Conservation (phyloP, 768 basidiomycete genomes). For the Trametes coccinea region DNA sequence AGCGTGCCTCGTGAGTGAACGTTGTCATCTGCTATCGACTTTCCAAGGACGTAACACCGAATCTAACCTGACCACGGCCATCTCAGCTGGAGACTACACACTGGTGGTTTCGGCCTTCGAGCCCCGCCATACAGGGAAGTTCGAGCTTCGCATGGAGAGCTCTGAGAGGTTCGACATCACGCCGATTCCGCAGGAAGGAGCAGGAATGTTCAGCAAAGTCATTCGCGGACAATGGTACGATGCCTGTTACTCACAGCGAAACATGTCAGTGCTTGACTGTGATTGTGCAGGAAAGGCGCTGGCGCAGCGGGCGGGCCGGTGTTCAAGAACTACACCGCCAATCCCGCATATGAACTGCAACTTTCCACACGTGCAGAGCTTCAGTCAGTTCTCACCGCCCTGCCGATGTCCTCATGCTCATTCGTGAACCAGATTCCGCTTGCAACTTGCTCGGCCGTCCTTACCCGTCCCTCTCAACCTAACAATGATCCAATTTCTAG, state of each 20-base stretch:
- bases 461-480: slow-evolving; percentile 57
- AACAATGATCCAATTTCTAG: slow-evolving; percentile 49
- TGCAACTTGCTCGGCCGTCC: slow-evolving; percentile 54
- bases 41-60: no score
- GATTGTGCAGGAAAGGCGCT: slow-evolving; percentile 46
- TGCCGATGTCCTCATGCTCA: not conserved
- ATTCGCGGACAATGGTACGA: slow-evolving; percentile 75
- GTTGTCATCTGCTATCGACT: slow-evolving; percentile 14
- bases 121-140: slow-evolving; percentile 63
- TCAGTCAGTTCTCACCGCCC: slow-evolving; percentile 44
- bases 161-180: slow-evolving; percentile 60
- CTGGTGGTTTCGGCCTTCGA: slow-evolving; percentile 86
- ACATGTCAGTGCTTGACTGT: not conserved
- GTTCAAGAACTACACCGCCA: slow-evolving; percentile 60
- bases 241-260: not conserved
- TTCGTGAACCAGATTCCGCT: slow-evolving; percentile 53
- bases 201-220: slow-evolving; percentile 81
- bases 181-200: slow-evolving; percentile 80
- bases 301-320: slow-evolving; percentile 73
- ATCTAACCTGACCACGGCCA: no score
- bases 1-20: slow-evolving; percentile 51
- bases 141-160: slow-evolving; percentile 63
- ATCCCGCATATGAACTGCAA: slow-evolving; percentile 68
- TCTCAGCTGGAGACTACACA: slow-evolving; percentile 75
- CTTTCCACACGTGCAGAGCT: slow-evolving; percentile 54